Base-by-base conservation (phyloP, 2,329 filamentous ascomycete genomes). In the Blastomyces gilchristii region DNA sequence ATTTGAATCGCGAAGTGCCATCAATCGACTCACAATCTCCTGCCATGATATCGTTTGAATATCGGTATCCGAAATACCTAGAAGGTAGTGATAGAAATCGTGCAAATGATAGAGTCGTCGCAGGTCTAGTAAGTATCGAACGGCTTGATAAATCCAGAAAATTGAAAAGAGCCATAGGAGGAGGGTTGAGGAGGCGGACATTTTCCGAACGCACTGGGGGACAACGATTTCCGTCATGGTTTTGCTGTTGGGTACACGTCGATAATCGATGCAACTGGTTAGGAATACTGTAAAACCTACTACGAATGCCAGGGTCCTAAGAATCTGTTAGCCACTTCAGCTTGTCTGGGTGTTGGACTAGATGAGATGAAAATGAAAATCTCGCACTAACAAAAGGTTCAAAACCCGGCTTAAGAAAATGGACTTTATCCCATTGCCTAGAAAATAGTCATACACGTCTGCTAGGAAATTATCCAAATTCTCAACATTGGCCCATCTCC, bases 31-130 rank as follows among this genome's bases (percentile, higher is more conserved):
- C 28, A 97, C 91, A 34, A 96, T 84, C 67, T 94, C 88, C 71
- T 96, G 90, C 92, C 92, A 97, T 6, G 92, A 93, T 60, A 96
- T 89, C 0, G 91, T 95, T 74, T 97, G 92, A 77, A 97, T 94
- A 69, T 97, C 92, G 63, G 87, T 82, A 71, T 89, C 87, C 2
- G 89, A 89, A 53, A 97, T 91, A 49, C 89, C 88, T 11, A 97
- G 83, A 3, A 96, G 82, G 71, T 95, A 82, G 37, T 86, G 81
- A 72, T 90, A 97, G 74, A 96, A 97, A 73, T 94, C 87, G 67
- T 91, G 89, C 76, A 96, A 87, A 59, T 90, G 82, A 63, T 84
- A 78, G 34, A 97, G 80, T 18, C 89, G 84, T 39, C 87, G 85
- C 25, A 91, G 80, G 69, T 93, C 89, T 53, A 89, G 78, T 54